Percentiles rank a stretch among this genome's conserved stretches.
phyloP scores from a whole-genome alignment of 2,329 filamentous ascomycete species.

The Fusarium praegraminearum region DNA sequence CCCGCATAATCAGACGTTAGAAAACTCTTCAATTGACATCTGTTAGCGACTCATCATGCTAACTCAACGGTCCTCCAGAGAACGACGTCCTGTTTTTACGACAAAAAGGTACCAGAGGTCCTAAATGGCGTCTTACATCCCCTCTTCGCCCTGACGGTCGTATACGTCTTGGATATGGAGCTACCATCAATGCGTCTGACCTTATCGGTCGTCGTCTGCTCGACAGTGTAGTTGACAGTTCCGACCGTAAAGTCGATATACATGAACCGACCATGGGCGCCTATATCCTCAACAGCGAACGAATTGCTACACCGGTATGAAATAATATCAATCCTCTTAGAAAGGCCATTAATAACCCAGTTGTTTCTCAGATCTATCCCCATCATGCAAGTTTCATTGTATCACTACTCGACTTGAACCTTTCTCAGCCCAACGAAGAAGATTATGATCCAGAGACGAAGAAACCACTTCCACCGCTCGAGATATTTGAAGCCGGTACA shows the following conservation, averaged over 20 bases:
- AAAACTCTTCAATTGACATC: neutral
- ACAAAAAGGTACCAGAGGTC: constrained; percentile 52
- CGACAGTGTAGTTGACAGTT: constrained; percentile 68
- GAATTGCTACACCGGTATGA: constrained; percentile 75
- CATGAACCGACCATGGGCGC: constrained; percentile 77
- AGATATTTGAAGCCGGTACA: constrained; percentile 87
- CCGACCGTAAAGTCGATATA: constrained; percentile 64
- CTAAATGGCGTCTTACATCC: constrained; percentile 56
- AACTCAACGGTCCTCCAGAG: constrained; percentile 46
- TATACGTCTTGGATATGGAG: constrained; percentile 59
- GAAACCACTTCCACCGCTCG: constrained; percentile 61
- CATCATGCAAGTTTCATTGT: constrained; percentile 81
- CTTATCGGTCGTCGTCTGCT: constrained; percentile 74
- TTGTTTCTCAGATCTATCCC: constrained; percentile 66
- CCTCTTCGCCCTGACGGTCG: constrained; percentile 50
- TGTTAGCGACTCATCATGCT: constrained; percentile 20
- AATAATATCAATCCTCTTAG: neutral
- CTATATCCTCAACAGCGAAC: constrained; percentile 75
- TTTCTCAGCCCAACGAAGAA: constrained; percentile 56
- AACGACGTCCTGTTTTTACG: constrained; percentile 57
- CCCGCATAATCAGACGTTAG: constrained; percentile 47
- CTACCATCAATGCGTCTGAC: constrained; percentile 61
- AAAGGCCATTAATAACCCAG: neutral
- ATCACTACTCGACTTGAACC: constrained; percentile 80
- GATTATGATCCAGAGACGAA: constrained; percentile 48